Evolutionary conservation across 257 asterid genomes (phyloP), one percentile per base, ranked within the genome.

Genomic region (Ilex aquifolium): DNA sequence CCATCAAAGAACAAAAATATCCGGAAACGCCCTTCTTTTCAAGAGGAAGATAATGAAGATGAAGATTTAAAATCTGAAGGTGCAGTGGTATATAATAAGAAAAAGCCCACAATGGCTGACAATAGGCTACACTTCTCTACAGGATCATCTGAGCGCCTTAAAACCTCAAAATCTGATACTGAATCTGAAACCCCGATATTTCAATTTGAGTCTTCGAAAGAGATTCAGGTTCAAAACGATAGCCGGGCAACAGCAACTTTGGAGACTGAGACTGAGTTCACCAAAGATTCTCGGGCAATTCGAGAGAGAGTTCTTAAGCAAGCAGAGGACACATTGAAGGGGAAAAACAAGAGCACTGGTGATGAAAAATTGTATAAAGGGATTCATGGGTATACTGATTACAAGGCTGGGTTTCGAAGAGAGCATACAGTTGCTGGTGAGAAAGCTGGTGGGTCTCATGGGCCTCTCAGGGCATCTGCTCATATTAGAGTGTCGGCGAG

Each of bases 401-500:
- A 85, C 81, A 93, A 87, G 60, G 97, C 96, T 69, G 99, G 99
- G 59, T 90, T 93, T 61, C 69, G 97, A 60, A 79, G 96, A 57
- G 99, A 90, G 84, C 95, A 79, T 13, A 87, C 99, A 0, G 85
- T 90, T 64, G 79, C 95, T 31, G 74, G 95, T 66, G 97, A 87
- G 82, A 93, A 93, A 76, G 97, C 96, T 44, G 96, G 95, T 54
- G 97, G 99, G 55, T 63, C 97, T 2, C 96, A 93, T 56, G 97
- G 95, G 59, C 97, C 99, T 51, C 81, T 90, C 44, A 80, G 96
- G 69, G 96, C 99, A 66, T 90, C 97, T 39, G 96, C 97, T 31
- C 94, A 85, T 72, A 87, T 89, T 63, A 82, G 99, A 70, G 97
- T 89, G 53, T 89, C 99, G 0, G 95, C 95, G 1, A 84, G 99